A percentile compares a stretch with the other conserved stretches of the same genome.
phyloP scores from a whole-genome alignment of 2,329 filamentous ascomycete genomes.

The Elsinoe ampelina region DNA sequence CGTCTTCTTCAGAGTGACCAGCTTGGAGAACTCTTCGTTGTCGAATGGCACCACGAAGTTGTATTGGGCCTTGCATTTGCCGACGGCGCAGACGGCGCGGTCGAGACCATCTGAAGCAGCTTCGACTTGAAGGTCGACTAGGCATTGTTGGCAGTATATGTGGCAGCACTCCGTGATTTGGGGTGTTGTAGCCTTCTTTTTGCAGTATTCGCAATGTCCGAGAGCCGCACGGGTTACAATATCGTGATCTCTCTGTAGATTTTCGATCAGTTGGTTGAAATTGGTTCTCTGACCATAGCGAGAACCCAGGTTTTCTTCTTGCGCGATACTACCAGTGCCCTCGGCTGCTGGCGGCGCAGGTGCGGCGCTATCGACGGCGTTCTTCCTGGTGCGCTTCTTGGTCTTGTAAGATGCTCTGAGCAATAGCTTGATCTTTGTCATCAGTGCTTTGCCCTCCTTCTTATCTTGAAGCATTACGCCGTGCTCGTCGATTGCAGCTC shows the following conservation, averaged over 20 bases:
- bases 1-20: background rate
- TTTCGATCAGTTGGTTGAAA: slow-evolving; percentile 34
- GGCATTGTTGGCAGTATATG: slow-evolving; percentile 46
- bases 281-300: slow-evolving; percentile 24
- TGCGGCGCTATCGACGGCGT: background rate
- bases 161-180: slow-evolving; percentile 46
- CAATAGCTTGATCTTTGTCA: background rate
- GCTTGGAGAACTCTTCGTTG: background rate
- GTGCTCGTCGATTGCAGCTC: background rate
- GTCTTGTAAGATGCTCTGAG: background rate
- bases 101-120: slow-evolving; percentile 18
- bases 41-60: background rate
- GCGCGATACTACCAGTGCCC: background rate
- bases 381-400: background rate
- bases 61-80: slow-evolving; percentile 20
- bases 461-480: background rate
- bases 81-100: background rate
- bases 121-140: slow-evolving; percentile 26
- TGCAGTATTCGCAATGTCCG: slow-evolving; percentile 27
- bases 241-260: slow-evolving; percentile 25
- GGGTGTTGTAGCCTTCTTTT: slow-evolving; percentile 30
- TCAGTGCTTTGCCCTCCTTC: background rate
- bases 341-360: background rate
- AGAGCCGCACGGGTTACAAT: background rate
- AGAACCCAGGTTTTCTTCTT: background rate